A percentile compares a stretch with the other conserved stretches of the same genome.
phyloP scores from a whole-genome alignment of 257 asterid genomes.

The Buddleja alternifolia region DNA sequence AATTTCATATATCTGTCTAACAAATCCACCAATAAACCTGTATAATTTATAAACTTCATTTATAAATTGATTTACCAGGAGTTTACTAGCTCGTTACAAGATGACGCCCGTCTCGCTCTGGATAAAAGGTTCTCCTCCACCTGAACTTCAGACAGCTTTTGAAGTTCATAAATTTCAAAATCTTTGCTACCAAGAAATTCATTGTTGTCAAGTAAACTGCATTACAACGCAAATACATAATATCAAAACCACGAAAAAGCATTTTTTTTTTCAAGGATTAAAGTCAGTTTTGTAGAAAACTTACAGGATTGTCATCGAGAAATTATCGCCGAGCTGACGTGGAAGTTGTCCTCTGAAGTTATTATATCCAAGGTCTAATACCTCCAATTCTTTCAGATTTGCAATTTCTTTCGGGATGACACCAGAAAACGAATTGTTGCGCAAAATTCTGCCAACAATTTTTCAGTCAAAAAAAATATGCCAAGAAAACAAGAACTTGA shows the following conservation, averaged over 20 bases:
- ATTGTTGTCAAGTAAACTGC: constrained; percentile 79
- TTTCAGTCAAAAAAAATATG: background rate
- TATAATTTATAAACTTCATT: background rate
- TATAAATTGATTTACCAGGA: constrained; percentile 43
- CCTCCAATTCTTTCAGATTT: constrained; percentile 47
- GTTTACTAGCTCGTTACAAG: constrained; percentile 33
- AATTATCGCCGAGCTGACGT: constrained; percentile 41
- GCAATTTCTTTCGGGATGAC: constrained; percentile 50
- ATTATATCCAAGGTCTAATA: constrained; percentile 59
- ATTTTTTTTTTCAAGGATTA: background rate
- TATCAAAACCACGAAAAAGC: constrained; percentile 9
- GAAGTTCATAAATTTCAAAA: constrained; percentile 55
- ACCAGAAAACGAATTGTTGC: constrained; percentile 63
- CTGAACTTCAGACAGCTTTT: constrained; percentile 63
- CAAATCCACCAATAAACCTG: background rate
- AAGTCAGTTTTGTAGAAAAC: constrained; percentile 26
- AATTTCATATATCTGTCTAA: too few species aligned
- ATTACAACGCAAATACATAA: constrained; percentile 10
- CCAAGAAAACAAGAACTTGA: background rate
- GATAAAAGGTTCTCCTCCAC: constrained; percentile 47
- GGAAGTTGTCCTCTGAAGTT: constrained; percentile 63
- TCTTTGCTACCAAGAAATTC: constrained; percentile 40
- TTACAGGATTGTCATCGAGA: constrained; percentile 51
- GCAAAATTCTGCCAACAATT: constrained; percentile 44
- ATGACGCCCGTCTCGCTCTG: constrained; percentile 27